Base-by-base conservation (phyloP, 2,329 filamentous ascomycete species). In the Aspergillus puulaauensis region DNA sequence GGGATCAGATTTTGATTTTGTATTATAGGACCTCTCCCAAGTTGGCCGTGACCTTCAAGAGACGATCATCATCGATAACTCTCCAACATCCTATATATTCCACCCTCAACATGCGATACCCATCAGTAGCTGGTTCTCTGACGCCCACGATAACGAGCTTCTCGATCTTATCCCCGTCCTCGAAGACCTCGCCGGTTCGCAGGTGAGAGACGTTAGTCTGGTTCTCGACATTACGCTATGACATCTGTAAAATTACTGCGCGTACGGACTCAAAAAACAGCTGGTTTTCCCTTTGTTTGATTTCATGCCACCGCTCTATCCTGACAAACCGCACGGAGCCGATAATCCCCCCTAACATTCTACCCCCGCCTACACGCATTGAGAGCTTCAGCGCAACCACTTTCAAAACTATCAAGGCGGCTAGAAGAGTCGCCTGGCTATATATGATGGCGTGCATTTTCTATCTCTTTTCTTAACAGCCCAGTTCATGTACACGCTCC, bases 51-150 rank as follows among this genome's bases (percentile, higher is more conserved):
- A 98, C 74, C 85, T 99, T 56, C 91, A 91, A 75, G 93, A 99
- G 73, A 99, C 93, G 19, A 99, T 99, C 73, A 99, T 99, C 75
- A 99, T 99, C 71, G 95, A 99, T 80, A 99, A 99, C 78, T 98
- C 95, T 47, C 95, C 95, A 2, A 99, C 95, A 4, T 98, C 93
- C 12, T 99, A 99, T 80, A 98, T 99, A 70, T 99, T 99, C 84
- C 95, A 99, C 74, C 95, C 95, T 23, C 93, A 99, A 80, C 95
- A 99, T 75, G 95, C 95, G 60, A 93, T 99, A 50, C 95, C 95
- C 24, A 99, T 99, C 79, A 97, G 93, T 84, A 98, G 93, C 82
- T 99, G 95, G 95, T 99, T 99, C 80, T 97, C 93, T 65, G 95
- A 99, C 78, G 95, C 95, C 61, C 95, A 99, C 77, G 95, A 99